Evolutionary conservation across 169 alveolate genomes (phyloP).

Genomic region (Eimeria maxima): DNA sequence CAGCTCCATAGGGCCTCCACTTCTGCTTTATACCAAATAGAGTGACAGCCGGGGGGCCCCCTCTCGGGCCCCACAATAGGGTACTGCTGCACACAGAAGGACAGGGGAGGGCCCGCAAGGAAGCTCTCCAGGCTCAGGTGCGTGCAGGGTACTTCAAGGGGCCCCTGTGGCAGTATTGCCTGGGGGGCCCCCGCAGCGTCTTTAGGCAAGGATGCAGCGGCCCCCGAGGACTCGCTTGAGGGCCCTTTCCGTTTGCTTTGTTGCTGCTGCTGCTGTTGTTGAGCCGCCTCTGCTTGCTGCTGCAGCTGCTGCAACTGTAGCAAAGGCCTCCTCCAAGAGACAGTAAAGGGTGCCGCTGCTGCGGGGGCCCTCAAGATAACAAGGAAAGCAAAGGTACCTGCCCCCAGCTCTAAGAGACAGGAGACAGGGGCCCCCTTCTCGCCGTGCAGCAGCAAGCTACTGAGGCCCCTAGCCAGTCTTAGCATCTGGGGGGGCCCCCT

Average conservation of each 20-base stretch:
- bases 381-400: neutral
- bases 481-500: constrained; percentile 47
- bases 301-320: neutral
- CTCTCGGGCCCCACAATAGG: constrained; percentile 58
- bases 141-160: neutral
- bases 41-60: constrained; percentile 7
- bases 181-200: neutral
- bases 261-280: constrained; percentile 45
- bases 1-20: constrained; percentile 27
- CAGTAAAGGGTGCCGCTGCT: constrained; percentile 14
- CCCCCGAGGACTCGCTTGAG: neutral
- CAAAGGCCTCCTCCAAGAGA: constrained; percentile 34
- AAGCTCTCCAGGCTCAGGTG: constrained; percentile 3
- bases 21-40: constrained; percentile 70
- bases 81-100: constrained; percentile 5
- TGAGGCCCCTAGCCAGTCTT: constrained; percentile 10
- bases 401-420: constrained; percentile 15
- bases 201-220: neutral
- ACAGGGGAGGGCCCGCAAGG: neutral
- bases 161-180: neutral
- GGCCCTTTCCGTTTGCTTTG: neutral
- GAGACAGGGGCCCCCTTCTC: constrained; percentile 4
- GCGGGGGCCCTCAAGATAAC: constrained; percentile 24
- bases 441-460: constrained; percentile 9
- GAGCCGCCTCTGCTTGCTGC: neutral